These are phyloP conservation scores for Fusarium cicatricum DNA, from an alignment of 2,329 filamentous ascomycete species.

Conservation along the genomic window DNA sequence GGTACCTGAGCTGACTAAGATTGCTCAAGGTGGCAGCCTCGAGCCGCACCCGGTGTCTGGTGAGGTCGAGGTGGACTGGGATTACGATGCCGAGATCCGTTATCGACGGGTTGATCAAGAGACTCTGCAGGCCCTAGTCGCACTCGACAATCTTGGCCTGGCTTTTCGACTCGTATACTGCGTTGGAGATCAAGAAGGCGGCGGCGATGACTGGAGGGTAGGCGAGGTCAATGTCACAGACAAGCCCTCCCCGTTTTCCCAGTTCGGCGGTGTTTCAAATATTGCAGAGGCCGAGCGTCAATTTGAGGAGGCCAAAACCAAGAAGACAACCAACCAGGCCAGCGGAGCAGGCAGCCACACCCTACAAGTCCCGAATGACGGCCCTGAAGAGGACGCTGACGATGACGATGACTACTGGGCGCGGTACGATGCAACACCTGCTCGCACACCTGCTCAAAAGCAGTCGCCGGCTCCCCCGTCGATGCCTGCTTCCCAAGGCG, in stretches of 20 bases:
- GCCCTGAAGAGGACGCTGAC: slow-evolving; percentile 61
- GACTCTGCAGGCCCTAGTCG: slow-evolving; percentile 74
- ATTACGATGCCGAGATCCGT: slow-evolving; percentile 67
- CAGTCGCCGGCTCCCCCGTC: slow-evolving; percentile 67
- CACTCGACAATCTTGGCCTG: slow-evolving; percentile 68
- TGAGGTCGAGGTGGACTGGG: slow-evolving; percentile 78
- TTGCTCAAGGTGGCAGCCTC: slow-evolving; percentile 69
- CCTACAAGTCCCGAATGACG: slow-evolving; percentile 21
- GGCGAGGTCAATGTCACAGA: slow-evolving; percentile 73
- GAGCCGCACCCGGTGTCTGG: slow-evolving; percentile 85
- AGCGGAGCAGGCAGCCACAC: slow-evolving; percentile 21
- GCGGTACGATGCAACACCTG: slow-evolving; percentile 76
- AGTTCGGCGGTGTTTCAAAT: slow-evolving; percentile 59
- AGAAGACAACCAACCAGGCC: slow-evolving; percentile 30
- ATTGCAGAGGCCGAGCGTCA: slow-evolving; percentile 69
- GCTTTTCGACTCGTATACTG: slow-evolving; percentile 75
- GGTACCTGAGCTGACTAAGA: slow-evolving; percentile 64
- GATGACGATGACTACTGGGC: slow-evolving; percentile 85
- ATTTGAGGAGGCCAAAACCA: slow-evolving; percentile 50
- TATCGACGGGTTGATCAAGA: slow-evolving; percentile 78
- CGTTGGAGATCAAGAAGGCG: slow-evolving; percentile 68
- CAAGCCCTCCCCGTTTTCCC: slow-evolving; percentile 62
- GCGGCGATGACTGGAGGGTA: slow-evolving; percentile 73
- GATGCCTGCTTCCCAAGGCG: slow-evolving; percentile 38
- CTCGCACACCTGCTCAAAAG: slow-evolving; percentile 68